These are phyloP conservation scores for Ramalina peruviana DNA, from an alignment of 495 filamentous ascomycete genomes.

Conservation along the genomic window DNA sequence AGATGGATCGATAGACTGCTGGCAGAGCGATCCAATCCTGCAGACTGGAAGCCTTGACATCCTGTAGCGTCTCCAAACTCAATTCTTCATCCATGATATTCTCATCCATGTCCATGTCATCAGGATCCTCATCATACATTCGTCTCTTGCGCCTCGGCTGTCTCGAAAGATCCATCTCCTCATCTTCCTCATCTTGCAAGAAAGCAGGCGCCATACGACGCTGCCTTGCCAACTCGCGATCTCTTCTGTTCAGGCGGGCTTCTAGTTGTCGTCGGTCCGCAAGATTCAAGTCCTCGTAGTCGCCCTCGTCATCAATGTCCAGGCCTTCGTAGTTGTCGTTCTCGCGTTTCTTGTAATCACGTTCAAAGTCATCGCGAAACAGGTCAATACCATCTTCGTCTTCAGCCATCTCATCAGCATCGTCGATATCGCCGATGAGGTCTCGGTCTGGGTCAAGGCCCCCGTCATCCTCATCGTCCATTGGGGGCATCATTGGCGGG, in stretches of 20 bases:
- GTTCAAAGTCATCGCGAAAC: constrained; percentile 79
- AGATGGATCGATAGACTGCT: constrained; percentile 83
- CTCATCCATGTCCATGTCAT: constrained; percentile 75
- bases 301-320: constrained; percentile 69
- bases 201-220: constrained; percentile 72
- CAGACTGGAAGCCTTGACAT: constrained; percentile 84
- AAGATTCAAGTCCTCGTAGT: constrained; percentile 59
- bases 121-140: constrained; percentile 84
- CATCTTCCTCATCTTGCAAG: constrained; percentile 67
- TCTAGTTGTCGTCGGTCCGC: constrained; percentile 66
- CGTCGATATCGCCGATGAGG: constrained; percentile 70
- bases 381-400: constrained; percentile 90
- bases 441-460: constrained; percentile 58
- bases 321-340: constrained; percentile 53
- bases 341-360: constrained; percentile 56
- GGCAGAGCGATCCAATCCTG: constrained; percentile 91
- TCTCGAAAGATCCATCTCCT: constrained; percentile 70
- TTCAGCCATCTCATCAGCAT: constrained; percentile 91
- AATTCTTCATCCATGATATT: constrained; percentile 92
- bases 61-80: constrained; percentile 76
- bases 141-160: constrained; percentile 69
- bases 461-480: constrained; percentile 58
- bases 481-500: constrained; percentile 39
- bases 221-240: constrained; percentile 62
- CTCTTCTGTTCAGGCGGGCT: constrained; percentile 66